Percentiles rank a stretch among this genome's conserved stretches.
These are phyloP conservation scores for Letharia lupina DNA, from an alignment of 495 filamentous ascomycete species.

Conservation along the genomic window DNA sequence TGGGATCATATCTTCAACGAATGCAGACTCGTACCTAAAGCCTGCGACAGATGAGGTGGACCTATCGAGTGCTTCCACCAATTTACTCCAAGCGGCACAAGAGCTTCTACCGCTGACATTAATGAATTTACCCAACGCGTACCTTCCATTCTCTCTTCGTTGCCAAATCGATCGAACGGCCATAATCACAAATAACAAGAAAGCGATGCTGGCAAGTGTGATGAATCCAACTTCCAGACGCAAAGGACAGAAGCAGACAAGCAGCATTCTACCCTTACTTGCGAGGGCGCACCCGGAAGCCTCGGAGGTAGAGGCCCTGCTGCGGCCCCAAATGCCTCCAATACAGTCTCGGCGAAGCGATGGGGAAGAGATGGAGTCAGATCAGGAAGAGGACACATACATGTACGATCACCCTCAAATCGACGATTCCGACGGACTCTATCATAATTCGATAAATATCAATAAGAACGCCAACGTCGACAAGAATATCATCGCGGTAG, in stretches of 20 bases:
- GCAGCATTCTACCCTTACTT: conserved; percentile 72
- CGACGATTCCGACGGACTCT: background rate
- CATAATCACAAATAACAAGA: conserved; percentile 55
- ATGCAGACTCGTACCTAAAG: conserved; percentile 48
- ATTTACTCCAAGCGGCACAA: conserved; percentile 41
- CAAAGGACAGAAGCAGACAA: conserved; percentile 46
- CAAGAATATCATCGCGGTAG: background rate
- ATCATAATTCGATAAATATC: background rate
- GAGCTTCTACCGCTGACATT: conserved; percentile 55
- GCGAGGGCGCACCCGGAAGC: conserved; percentile 49
- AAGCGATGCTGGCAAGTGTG: conserved; percentile 68
- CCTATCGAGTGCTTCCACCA: conserved; percentile 18
- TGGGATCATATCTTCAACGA: conserved; percentile 36
- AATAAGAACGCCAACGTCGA: background rate
- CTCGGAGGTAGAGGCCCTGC: conserved; percentile 59
- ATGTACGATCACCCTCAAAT: background rate
- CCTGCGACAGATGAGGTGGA: background rate
- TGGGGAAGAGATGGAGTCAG: background rate
- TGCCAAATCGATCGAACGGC: conserved; percentile 69
- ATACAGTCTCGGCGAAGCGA: conserved; percentile 24
- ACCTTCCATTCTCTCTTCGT: conserved; percentile 55
- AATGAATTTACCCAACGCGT: conserved; percentile 49
- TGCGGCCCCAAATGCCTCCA: conserved; percentile 57
- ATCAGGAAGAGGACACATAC: background rate
- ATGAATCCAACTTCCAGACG: conserved; percentile 60